phyloP scores from a whole-genome alignment of 78 protist species.

The Reticulomyxa filosa region DNA sequence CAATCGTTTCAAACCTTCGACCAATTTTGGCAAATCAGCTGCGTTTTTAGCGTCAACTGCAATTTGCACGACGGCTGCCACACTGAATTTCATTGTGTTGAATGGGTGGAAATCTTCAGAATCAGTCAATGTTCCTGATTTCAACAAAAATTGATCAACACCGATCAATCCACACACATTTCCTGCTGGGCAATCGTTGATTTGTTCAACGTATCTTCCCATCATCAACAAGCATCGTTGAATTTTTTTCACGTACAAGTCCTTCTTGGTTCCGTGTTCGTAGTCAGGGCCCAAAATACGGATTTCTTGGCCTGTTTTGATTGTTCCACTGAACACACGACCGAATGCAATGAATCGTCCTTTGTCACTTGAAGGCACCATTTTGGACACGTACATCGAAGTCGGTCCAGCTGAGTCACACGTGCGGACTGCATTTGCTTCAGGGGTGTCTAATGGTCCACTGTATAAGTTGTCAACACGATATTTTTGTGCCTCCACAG shows the following conservation, averaged over 20 bases:
- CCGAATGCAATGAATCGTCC: constrained; percentile 99
- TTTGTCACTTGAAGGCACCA: constrained; percentile 93
- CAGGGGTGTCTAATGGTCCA: constrained; percentile 33
- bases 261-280: constrained; percentile 77
- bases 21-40: constrained; percentile 87
- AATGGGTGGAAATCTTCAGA: constrained; percentile 53
- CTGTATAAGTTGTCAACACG: constrained; percentile 74
- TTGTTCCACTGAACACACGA: constrained; percentile 94
- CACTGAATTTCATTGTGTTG: constrained; percentile 91
- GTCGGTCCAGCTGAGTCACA: constrained; percentile 90
- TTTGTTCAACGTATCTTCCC: constrained; percentile 77
- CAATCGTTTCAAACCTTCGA: constrained; percentile 91
- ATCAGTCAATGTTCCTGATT: constrained; percentile 91
- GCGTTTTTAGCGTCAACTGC: constrained; percentile 96
- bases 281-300: constrained; percentile 92
- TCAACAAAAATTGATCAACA: constrained; percentile 90
- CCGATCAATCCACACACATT: constrained; percentile 89
- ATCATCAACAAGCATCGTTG: constrained; percentile 97
- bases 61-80: constrained; percentile 97
- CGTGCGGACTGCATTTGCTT: constrained; percentile 39
- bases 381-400: constrained; percentile 93
- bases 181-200: constrained; percentile 81
- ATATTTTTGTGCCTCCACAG: constrained; percentile 85
- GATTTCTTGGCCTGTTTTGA: constrained; percentile 72
- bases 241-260: constrained; percentile 73